These are phyloP conservation scores for Tremellales sp. DNA, from an alignment of 1,284 basidiomycete species.

Conservation along the genomic window DNA sequence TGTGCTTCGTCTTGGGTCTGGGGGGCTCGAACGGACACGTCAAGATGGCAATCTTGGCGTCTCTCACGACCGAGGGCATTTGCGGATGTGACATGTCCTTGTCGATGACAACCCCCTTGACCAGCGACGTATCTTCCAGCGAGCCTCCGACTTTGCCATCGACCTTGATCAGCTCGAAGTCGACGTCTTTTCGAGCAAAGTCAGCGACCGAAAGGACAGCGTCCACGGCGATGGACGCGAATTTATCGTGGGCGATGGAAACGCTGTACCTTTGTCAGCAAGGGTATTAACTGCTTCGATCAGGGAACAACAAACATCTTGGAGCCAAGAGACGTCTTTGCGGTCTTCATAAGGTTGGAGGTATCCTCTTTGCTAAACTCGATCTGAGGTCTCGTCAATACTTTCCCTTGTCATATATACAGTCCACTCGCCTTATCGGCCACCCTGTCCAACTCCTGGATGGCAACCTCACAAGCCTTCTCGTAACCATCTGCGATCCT, in stretches of 20 bases:
- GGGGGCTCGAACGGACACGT: constrained; percentile 99
- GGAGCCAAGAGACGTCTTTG: constrained; percentile 92
- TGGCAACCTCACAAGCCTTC: constrained; percentile 82
- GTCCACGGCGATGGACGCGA: constrained; percentile 96
- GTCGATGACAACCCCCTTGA: constrained; percentile 91
- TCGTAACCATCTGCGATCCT: constrained; percentile 98
- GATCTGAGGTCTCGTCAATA: constrained; percentile 25
- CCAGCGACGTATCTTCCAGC: constrained; percentile 78
- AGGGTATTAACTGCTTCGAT: background rate
- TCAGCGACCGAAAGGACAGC: constrained; percentile 95
- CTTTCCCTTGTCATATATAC: background rate
- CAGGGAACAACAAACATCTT: constrained; percentile 72
- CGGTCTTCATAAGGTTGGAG: constrained; percentile 84
- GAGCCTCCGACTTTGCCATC: constrained; percentile 98
- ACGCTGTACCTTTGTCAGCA: constrained; percentile 58
- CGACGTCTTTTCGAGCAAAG: constrained; percentile 88
- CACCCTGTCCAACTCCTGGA: constrained; percentile 84
- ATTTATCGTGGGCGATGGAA: constrained; percentile 91
- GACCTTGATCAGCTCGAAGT: constrained; percentile 98
- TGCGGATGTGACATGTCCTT: constrained; percentile 99
- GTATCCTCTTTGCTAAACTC: constrained; percentile 79
- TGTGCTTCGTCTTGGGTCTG: constrained; percentile 98
- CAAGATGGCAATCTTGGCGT: constrained; percentile 92
- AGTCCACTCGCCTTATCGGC: constrained; percentile 67
- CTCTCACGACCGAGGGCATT: constrained; percentile 84